Evolutionary conservation across 208 protist genomes (phyloP), one percentile per base, ranked within the genome.

Genomic region (Wallacemonas sp.): DNA sequence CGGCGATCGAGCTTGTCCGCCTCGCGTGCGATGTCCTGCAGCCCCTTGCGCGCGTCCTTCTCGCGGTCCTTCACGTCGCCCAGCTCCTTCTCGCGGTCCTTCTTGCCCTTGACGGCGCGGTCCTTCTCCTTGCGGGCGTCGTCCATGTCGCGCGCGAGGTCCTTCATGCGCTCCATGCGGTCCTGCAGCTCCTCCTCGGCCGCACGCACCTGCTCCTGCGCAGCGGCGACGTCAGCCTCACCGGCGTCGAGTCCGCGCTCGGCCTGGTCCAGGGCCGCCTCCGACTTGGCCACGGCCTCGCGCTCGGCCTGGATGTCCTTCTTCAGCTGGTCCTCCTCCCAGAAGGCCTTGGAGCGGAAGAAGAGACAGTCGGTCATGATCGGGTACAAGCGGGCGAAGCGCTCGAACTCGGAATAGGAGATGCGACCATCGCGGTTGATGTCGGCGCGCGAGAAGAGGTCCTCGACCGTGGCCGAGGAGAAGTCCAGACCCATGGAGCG

Each of bases 331-430:
- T 94, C 88, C 73, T 97, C 89, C 52, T 94, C 88, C 90, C 89
- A 95, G 66, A 93, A 93, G n/a, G 89, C 89, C 81, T 94, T 95
- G 49, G 78, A 91, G 60, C 92, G 87, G 74, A 92, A 94, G 74
- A 87, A 97, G 19, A 97, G 77, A 68, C 88, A 95, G 75, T 97
- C 89, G 23, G 69, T 87, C 87, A 97, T 92, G 72, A 95, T 97
- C 26, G 92, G 92, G 73, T 97, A 97, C 16, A 92, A 62, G 16
- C 80, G 74, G 5, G 81, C 83, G 72, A 97, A 95, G 49, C 88
- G 89, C 83, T 95, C 89, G 69, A 94, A 97, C 85, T 97, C 89
- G 11, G 85, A 77, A 69, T 86, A 94, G 30, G 85, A 90, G 61
- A 97, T 93, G 58, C 77, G 76, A 49, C 78, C 74, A 68, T 97